These are phyloP conservation scores for Mortierella sp. DNA, from an alignment of 371 early-diverging fungal genomes.

Conservation along the genomic window DNA sequence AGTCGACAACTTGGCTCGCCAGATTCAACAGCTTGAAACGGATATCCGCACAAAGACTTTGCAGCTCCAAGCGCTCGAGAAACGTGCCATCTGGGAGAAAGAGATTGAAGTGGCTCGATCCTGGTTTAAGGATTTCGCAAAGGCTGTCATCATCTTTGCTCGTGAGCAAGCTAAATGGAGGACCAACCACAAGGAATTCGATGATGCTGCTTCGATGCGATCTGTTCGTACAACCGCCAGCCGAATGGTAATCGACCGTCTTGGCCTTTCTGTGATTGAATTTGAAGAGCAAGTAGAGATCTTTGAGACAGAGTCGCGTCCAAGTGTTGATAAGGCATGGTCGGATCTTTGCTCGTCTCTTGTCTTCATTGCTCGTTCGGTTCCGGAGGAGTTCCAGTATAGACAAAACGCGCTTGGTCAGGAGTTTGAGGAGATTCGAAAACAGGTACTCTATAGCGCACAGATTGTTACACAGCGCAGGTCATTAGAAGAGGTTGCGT, in stretches of 20 bases:
- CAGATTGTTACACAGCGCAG: slow-evolving; percentile 52
- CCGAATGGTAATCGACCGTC: slow-evolving; percentile 39
- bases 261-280: slow-evolving; percentile 45
- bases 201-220: slow-evolving; percentile 42
- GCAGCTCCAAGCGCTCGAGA: slow-evolving; percentile 46
- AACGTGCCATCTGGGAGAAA: slow-evolving; percentile 50
- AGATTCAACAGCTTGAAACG: slow-evolving; percentile 38
- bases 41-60: slow-evolving; percentile 37
- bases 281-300: slow-evolving; percentile 53
- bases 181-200: slow-evolving; percentile 34
- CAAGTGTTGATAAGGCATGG: slow-evolving; percentile 47
- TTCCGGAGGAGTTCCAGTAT: slow-evolving; percentile 46
- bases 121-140: slow-evolving; percentile 57
- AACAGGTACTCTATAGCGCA: slow-evolving; percentile 43
- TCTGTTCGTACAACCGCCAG: slow-evolving; percentile 47
- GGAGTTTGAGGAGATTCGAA: slow-evolving; percentile 52
- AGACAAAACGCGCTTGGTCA: slow-evolving; percentile 31
- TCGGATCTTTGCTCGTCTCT: slow-evolving; percentile 44
- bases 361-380: slow-evolving; percentile 31
- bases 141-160: slow-evolving; percentile 51
- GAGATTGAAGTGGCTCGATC: slow-evolving; percentile 51
- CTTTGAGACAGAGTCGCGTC: slow-evolving; percentile 53
- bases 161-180: slow-evolving; percentile 45
- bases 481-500: slow-evolving; percentile 42
- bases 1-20: slow-evolving; percentile 24